Percentiles rank a stretch among this genome's conserved stretches.
These are phyloP conservation scores for Rhizophagus prolifer DNA, from an alignment of 192 early-diverging fungal species.

Conservation along the genomic window DNA sequence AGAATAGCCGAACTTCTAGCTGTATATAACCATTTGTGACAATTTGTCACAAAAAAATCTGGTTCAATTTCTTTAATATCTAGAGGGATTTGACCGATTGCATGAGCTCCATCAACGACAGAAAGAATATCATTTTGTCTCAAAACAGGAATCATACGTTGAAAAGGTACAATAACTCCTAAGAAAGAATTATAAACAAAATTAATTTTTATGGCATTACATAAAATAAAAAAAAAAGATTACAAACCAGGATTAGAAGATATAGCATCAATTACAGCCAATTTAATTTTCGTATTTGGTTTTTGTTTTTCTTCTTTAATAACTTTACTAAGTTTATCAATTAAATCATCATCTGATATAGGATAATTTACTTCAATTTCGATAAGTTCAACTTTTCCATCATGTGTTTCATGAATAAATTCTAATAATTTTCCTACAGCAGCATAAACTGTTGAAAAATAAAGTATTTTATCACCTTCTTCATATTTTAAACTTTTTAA, in stretches of 20 bases:
- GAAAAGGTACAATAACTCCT: conserved; percentile 49
- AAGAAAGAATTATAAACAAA: conserved; percentile 35
- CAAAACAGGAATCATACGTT: conserved; percentile 37
- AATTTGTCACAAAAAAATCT: conserved; percentile 70
- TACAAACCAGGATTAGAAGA: conserved; percentile 49
- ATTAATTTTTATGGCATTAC: too few species aligned
- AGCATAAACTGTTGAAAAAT: conserved; percentile 58
- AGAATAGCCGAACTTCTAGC: conserved; percentile 54
- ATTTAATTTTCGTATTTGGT: conserved; percentile 32
- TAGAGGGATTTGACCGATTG: conserved; percentile 66
- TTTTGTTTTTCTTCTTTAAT: conserved; percentile 37
- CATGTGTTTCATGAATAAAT: conserved; percentile 45
- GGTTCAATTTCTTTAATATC: conserved; percentile 51
- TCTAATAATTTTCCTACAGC: conserved; percentile 46
- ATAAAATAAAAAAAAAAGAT: too few species aligned
- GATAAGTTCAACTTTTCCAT: conserved; percentile 35
- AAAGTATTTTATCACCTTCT: conserved; percentile 49
- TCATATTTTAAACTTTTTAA: conserved; percentile 45
- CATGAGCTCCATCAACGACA: conserved; percentile 67
- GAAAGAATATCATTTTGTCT: conserved; percentile 52
- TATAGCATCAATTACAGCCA: conserved; percentile 52
- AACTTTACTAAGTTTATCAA: conserved; percentile 32
- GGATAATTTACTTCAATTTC: conserved; percentile 48
- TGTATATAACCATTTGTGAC: conserved; percentile 69
- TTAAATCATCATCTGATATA: conserved; percentile 39